These are phyloP conservation scores for Starmerella tilneyi DNA, from an alignment of 805 yeast species.

Conservation along the genomic window DNA sequence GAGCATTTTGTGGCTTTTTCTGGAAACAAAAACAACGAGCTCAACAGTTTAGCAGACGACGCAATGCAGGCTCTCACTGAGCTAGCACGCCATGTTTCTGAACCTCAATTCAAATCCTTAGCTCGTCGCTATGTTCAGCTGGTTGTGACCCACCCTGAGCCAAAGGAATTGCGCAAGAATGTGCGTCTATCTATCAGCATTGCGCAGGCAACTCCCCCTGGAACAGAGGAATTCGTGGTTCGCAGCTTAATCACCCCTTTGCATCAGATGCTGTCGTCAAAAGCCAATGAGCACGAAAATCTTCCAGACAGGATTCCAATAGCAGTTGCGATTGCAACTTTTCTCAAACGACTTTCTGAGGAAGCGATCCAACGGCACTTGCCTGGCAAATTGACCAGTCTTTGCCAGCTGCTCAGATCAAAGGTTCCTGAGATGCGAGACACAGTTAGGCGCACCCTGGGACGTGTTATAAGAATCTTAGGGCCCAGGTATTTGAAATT, in stretches of 20 bases:
- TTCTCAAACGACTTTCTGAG: constrained; percentile 51
- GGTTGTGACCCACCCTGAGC: constrained; percentile 35
- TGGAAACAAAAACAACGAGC: constrained; percentile 28
- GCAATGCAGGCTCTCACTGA: constrained; percentile 52
- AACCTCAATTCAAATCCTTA: constrained; percentile 73
- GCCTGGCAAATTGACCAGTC: constrained; percentile 72
- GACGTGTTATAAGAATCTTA: constrained; percentile 49
- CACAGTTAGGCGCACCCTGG: constrained; percentile 64
- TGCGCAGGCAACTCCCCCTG: constrained; percentile 19
- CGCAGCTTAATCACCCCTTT: constrained; percentile 54
- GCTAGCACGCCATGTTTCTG: constrained; percentile 49
- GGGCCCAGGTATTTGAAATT: constrained; percentile 69
- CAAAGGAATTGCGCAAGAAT: constrained; percentile 39
- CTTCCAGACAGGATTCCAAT: constrained; percentile 64
- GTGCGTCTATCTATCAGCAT: constrained; percentile 38
- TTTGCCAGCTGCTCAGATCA: constrained; percentile 82
- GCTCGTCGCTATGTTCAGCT: constrained; percentile 54
- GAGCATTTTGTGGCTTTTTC: constrained; percentile 63
- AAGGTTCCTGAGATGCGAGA: constrained; percentile 83
- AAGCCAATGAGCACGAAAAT: constrained; percentile 65
- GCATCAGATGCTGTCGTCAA: constrained; percentile 40
- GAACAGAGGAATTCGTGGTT: constrained; percentile 36
- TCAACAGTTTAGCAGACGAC: constrained; percentile 33
- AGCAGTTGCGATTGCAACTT: constrained; percentile 66
- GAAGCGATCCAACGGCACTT: constrained; percentile 48